phyloP scores from a whole-genome alignment of 441 rosid genomes.

The Corymbia citriodora region DNA sequence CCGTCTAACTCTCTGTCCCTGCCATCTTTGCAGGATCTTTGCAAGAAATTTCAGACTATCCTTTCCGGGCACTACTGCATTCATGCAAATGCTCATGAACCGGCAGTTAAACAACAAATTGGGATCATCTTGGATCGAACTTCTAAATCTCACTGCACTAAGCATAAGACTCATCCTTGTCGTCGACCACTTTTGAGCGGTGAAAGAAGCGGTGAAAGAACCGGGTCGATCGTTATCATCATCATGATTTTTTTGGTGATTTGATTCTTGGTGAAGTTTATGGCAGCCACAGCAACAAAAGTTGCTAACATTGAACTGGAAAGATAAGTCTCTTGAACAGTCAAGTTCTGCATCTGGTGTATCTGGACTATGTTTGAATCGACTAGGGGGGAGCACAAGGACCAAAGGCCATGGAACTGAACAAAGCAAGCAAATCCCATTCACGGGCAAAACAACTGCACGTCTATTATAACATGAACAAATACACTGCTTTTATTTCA shows the following conservation, averaged over 20 bases:
- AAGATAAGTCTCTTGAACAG: not conserved
- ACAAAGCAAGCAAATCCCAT: not conserved
- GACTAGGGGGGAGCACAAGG: not conserved
- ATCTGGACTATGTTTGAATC: not conserved
- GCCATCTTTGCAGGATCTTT: not conserved
- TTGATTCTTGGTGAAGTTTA: not conserved
- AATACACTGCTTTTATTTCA: not conserved
- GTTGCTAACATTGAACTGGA: not conserved
- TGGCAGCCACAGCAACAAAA: not conserved
- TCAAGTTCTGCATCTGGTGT: not conserved
- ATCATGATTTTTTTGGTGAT: not conserved
- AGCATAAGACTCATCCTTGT: not conserved
- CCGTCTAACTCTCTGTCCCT: not conserved
- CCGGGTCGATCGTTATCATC: not conserved
- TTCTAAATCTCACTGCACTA: not conserved
- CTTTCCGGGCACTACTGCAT: not conserved
- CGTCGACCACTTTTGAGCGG: not conserved
- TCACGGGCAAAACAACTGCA: not conserved
- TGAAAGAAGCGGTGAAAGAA: not conserved
- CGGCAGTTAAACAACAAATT: too few relatives aligned
- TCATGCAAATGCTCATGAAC: not conserved
- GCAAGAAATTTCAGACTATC: not conserved
- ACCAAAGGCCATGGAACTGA: not conserved
- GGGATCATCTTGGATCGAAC: not conserved
- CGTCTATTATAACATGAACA: not conserved